A percentile compares a stretch with the other conserved stretches of the same genome.
These are phyloP conservation scores for Sideroxylon spinosum DNA, from an alignment of 179 eudicot genomes.

Conservation along the genomic window DNA sequence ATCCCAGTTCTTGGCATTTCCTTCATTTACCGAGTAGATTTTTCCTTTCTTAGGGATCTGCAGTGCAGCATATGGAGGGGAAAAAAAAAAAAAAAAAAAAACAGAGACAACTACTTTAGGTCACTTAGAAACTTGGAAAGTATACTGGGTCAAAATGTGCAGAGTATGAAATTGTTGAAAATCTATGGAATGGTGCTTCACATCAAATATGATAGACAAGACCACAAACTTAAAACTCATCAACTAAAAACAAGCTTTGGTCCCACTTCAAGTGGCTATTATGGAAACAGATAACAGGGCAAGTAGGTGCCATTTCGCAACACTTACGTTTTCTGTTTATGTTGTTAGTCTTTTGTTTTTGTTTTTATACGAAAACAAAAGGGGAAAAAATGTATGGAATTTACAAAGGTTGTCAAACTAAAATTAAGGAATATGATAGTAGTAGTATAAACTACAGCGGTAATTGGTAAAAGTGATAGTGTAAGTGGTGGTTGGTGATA, in stretches of 20 bases:
- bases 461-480: too few species aligned
- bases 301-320: too few species aligned
- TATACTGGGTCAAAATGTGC: not conserved
- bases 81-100: too few species aligned
- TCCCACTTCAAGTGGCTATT: not conserved
- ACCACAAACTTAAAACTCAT: not conserved
- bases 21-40: conserved; percentile 83
- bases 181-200: not conserved
- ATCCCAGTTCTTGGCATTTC: conserved; percentile 92
- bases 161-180: not conserved
- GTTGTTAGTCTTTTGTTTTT: too few species aligned
- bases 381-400: too few species aligned
- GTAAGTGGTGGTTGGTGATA: too few species aligned
- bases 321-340: too few species aligned
- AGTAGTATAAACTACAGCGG: too few species aligned
- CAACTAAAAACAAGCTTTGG: not conserved
- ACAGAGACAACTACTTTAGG: too few species aligned
- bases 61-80: not conserved
- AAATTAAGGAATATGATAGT: too few species aligned
- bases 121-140: not conserved
- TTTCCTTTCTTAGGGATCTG: conserved; percentile 45
- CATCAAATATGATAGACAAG: not conserved
- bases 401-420: too few species aligned
- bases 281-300: not conserved
- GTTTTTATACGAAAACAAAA: too few species aligned